A percentile compares a stretch with the other conserved stretches of the same genome.
Evolutionary conservation across 352 stramenopile species (phyloP).

Genomic region (Phytophthora macrochlamydospora): DNA sequence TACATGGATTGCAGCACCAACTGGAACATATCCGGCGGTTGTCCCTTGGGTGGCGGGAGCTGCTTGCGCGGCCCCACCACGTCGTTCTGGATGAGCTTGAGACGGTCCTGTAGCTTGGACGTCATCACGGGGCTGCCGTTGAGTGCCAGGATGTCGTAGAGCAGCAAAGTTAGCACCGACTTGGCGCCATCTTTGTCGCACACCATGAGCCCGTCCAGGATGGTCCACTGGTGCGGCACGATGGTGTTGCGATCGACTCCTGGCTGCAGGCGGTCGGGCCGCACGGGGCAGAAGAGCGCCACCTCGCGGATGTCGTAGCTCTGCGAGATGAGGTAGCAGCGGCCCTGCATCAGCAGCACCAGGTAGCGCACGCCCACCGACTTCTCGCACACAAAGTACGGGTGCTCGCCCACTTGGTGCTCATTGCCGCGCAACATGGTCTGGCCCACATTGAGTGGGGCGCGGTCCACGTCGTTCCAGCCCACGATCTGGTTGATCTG

Average conservation of each 20-base stretch:
- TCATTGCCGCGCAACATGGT: slow-evolving; percentile 77
- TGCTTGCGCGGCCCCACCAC: slow-evolving; percentile 85
- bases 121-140: slow-evolving; percentile 85
- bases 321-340: slow-evolving; percentile 82
- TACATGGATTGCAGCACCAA: slow-evolving; percentile 89
- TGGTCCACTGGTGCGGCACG: slow-evolving; percentile 88
- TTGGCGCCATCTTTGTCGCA: slow-evolving; percentile 81
- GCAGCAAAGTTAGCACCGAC: slow-evolving; percentile 72
- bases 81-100: slow-evolving; percentile 91
- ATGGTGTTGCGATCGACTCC: slow-evolving; percentile 73
- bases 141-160: slow-evolving; percentile 87
- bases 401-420: slow-evolving; percentile 76
- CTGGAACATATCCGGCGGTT: slow-evolving; percentile 81
- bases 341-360: slow-evolving; percentile 75
- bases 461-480: slow-evolving; percentile 78
- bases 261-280: slow-evolving; percentile 75
- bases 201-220: slow-evolving; percentile 84
- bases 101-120: slow-evolving; percentile 84
- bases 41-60: slow-evolving; percentile 71
- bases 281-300: slow-evolving; percentile 76
- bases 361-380: slow-evolving; percentile 82
- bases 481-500: slow-evolving; percentile 85
- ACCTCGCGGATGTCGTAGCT: slow-evolving; percentile 88
- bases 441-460: slow-evolving; percentile 74
- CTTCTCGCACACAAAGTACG: slow-evolving; percentile 87